Evolutionary conservation across 2,329 filamentous ascomycete species (phyloP), one percentile per base, ranked within the genome.

Genomic region (Penicillium expansum): DNA sequence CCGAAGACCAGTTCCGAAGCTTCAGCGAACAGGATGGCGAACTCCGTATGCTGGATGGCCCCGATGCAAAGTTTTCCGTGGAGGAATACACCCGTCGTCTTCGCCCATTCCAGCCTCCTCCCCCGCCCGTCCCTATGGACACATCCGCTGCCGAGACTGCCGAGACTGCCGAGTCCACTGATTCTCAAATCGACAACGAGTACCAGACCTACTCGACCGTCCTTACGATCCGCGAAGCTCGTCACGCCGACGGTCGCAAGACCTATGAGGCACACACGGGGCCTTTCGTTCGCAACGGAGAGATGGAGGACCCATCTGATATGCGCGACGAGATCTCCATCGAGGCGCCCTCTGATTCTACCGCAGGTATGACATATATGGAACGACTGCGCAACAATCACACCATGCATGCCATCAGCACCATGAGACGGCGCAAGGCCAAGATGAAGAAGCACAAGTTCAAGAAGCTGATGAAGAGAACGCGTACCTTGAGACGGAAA

Each of bases 361-460:
- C 59, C 49, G 60, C 67, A 16, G 66, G 64, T 43, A 65, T 62
- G 57, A 71, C 68, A 48, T 92, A 92, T 71, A 79, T 91, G 29
- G 85, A 89, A 72, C 87, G 89, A 64, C 85, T 90, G 80, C 83
- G 84, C 49, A 65, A 73, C 56, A 76, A 79, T 62, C 66, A 68
- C 64, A 68, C 74, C 73, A 92, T 96, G 88, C 79, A 87, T 59
- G 85, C 91, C 62, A 91, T 99, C 72, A 96, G 91, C 71, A 93
- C 97, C 67, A 92, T 88, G 82, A 84, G 94, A 75, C 91, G 96
- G 77, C 83, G 92, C 72, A 95, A 94, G 80, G 80, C 97, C 71
- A 96, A 92, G 86, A 99, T 99, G 92, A 99, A 99, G 90, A 99
- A 97, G 86, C 93, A 97, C 85, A 99, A 99, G 87, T 96, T 96